Evolutionary conservation across 805 yeast genomes (phyloP).

Genomic region (Candida parachauliodes): DNA sequence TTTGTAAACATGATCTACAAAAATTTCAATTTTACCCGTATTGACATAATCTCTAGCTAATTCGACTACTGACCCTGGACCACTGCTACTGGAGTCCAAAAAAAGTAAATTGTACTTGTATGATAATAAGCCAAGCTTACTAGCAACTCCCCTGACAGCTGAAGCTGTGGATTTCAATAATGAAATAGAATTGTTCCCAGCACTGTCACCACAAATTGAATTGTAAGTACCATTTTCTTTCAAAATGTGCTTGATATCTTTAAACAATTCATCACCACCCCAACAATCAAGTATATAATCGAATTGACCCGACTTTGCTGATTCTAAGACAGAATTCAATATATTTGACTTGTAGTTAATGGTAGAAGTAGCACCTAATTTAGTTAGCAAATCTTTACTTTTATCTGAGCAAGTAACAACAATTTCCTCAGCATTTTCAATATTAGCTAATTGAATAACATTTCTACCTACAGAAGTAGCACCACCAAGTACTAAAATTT

Average conservation of each 20-base stretch:
- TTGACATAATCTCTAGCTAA: constrained; percentile 38
- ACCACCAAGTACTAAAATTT: constrained; percentile 67
- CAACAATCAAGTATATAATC: constrained; percentile 64
- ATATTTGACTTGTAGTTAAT: constrained; percentile 52
- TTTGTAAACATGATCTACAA: constrained; percentile 51
- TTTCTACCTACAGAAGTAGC: constrained; percentile 62
- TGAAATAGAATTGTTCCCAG: constrained; percentile 1
- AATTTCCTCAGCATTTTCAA: constrained; percentile 42
- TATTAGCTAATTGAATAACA: constrained; percentile 54
- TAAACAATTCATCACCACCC: constrained; percentile 53
- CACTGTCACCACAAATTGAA: constrained; percentile 56
- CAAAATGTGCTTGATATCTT: constrained; percentile 39
- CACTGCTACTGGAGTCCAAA: background rate
- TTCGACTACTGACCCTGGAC: constrained; percentile 16
- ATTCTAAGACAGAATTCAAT: constrained; percentile 27
- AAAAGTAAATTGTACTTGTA: constrained; percentile 5
- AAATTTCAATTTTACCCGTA: constrained; percentile 40
- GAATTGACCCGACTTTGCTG: constrained; percentile 39
- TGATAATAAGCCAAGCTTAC: constrained; percentile 4
- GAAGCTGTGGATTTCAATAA: constrained; percentile 1
- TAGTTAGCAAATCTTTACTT: constrained; percentile 41
- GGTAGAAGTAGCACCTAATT: constrained; percentile 55
- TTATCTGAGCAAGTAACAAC: constrained; percentile 54
- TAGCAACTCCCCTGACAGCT: background rate
- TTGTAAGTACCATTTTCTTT: constrained; percentile 48